A percentile compares a stretch with the other conserved stretches of the same genome.
These are phyloP conservation scores for Lactifluus volemus DNA, from an alignment of 768 basidiomycete genomes.

Conservation along the genomic window DNA sequence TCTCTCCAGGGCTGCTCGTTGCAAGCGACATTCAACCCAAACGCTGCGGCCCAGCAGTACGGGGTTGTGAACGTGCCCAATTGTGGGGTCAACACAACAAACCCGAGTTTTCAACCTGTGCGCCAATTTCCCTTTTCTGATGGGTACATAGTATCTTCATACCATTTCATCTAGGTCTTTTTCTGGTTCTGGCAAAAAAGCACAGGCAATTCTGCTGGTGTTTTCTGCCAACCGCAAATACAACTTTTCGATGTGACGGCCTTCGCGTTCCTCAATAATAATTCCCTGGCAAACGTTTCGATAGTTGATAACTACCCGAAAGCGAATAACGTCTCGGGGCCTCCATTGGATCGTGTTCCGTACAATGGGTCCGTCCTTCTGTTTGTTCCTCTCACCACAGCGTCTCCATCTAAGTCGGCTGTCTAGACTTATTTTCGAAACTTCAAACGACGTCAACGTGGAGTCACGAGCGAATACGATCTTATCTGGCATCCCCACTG, in stretches of 20 bases:
- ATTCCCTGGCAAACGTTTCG: slow-evolving; percentile 33
- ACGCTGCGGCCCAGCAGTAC: slow-evolving; percentile 37
- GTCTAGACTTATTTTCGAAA: slow-evolving; percentile 16
- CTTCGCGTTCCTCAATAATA: slow-evolving; percentile 36
- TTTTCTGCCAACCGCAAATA: slow-evolving; percentile 53
- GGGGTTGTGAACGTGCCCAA: slow-evolving; percentile 35
- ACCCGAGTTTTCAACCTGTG: slow-evolving; percentile 36
- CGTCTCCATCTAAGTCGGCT: neutral
- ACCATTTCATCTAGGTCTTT: slow-evolving; percentile 32
- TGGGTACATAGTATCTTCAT: neutral
- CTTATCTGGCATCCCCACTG: slow-evolving; percentile 45
- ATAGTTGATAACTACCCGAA: slow-evolving; percentile 24
- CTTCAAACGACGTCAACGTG: slow-evolving; percentile 35
- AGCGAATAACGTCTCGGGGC: slow-evolving; percentile 46
- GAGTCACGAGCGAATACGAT: slow-evolving; percentile 43
- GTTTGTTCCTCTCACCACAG: neutral
- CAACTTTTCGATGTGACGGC: slow-evolving; percentile 35
- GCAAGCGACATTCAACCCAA: slow-evolving; percentile 32
- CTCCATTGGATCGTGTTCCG: slow-evolving; percentile 35
- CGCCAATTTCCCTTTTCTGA: neutral
- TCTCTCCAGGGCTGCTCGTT: slow-evolving; percentile 40
- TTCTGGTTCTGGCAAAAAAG: slow-evolving; percentile 52
- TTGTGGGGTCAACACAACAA: slow-evolving; percentile 25
- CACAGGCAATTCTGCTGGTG: slow-evolving; percentile 27
- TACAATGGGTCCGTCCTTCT: slow-evolving; percentile 48